Evolutionary conservation across 2,329 filamentous ascomycete genomes (phyloP).

Genomic region (Arachnopeziza araneosa): DNA sequence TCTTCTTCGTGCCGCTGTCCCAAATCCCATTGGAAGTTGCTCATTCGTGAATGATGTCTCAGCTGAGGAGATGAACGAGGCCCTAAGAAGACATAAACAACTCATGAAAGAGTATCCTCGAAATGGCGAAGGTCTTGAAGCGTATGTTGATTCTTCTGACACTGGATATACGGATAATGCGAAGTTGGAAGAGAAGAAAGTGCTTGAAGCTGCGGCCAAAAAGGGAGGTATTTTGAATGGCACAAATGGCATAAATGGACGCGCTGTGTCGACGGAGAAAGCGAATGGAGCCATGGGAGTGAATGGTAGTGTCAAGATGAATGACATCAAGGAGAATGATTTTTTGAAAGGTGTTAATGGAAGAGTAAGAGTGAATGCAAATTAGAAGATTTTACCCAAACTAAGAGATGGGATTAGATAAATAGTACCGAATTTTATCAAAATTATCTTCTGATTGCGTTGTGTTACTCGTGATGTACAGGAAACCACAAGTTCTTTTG

Average conservation of each 20-base stretch:
- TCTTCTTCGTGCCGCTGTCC: slow-evolving; percentile 61
- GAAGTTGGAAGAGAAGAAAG: slow-evolving; percentile 23
- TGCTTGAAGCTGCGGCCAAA: slow-evolving; percentile 21
- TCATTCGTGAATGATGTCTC: slow-evolving; percentile 64
- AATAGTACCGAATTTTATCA: too few species aligned
- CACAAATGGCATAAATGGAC: slow-evolving; percentile 13
- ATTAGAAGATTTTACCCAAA: background rate
- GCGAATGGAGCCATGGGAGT: background rate
- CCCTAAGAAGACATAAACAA: slow-evolving; percentile 58
- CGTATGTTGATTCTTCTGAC: slow-evolving; percentile 63
- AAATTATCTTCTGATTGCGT: too few species aligned
- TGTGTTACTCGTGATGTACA: too few species aligned
- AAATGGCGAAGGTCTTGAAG: slow-evolving; percentile 60
- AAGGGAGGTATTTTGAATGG: slow-evolving; percentile 22
- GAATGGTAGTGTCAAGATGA: background rate
- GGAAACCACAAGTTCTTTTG: too few species aligned
- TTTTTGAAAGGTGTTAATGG: background rate
- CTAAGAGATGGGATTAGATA: background rate
- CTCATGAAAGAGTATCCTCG: slow-evolving; percentile 58
- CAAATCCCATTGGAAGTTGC: slow-evolving; percentile 60
- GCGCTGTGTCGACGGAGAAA: background rate
- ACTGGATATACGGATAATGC: slow-evolving; percentile 47
- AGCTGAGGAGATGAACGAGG: slow-evolving; percentile 54
- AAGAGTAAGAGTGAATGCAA: background rate
- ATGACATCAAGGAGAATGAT: background rate